Base-by-base conservation (phyloP, 2,329 filamentous ascomycete species). In the Neopestalotiopsis sp. region DNA sequence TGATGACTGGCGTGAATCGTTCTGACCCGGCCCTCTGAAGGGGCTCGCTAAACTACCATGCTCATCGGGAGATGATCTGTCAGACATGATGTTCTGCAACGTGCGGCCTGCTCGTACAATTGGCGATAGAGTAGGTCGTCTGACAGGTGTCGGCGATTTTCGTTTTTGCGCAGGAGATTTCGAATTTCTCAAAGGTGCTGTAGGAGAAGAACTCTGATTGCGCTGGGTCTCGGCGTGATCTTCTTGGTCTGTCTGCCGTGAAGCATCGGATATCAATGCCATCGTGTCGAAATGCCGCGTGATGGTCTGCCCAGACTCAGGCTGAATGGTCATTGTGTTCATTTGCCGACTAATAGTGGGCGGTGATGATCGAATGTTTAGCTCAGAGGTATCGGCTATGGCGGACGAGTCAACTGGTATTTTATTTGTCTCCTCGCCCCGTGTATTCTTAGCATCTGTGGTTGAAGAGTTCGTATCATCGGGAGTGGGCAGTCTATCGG, bases 51-150 rank as follows among this genome's bases (percentile, higher is more conserved):
- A 78, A 12, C 84, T 83, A 42, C 82, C 85, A n/a, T 81, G 81
- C 6, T 78, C 81, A 65, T 85, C 84, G 1, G 88, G 88, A 0
- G 88, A 89, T 0, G 87, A 86, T 7, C 86, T 85, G 71, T 89
- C 88, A 0, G 87, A 89, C 12, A 88, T 87, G 49, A 90, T 85
- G 69, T 83, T 87, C 73, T 89, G 88, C 14, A 90, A 77, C 38
- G 84, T 86, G 62, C 86, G 81, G 3, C 87, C 88, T 32, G 84
- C 88, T 60, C 87, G 82, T n/a, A 90, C 84, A 45, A 89, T 89
- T 1, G 88, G 87, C 4, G 87, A 89, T 0, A 90, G 78, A 5
- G 80, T 81, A 32, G 85, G 1, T 75, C 77, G 52, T 76, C 49
- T 40, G n/a, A 13, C 30, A 20, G 40, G 52, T 20, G 40, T 38